Conservation (phyloP, 441 rosid genomes). For the Gossypium lobatum region DNA sequence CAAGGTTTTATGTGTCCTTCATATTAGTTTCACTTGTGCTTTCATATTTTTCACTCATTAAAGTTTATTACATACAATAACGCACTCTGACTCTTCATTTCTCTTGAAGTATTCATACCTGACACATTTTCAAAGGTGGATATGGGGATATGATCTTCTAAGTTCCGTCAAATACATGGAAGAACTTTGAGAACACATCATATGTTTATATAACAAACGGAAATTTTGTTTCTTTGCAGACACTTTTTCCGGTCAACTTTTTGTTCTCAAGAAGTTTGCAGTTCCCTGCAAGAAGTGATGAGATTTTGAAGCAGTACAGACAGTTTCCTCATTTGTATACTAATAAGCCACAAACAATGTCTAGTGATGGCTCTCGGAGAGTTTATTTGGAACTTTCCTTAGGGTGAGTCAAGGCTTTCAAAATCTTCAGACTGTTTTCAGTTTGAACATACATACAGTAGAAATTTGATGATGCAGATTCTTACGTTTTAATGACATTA, state of each 20-base stretch:
- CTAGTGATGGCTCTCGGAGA: conserved; percentile 50
- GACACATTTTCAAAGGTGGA: neutral
- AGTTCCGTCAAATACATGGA: neutral
- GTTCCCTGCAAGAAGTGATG: conserved; percentile 64
- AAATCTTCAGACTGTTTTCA: neutral
- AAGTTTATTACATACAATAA: neutral
- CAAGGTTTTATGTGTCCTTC: neutral
- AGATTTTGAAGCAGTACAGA: conserved; percentile 37
- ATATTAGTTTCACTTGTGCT: neutral
- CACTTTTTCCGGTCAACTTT: conserved; percentile 63
- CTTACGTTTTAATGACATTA: neutral
- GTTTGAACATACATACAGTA: neutral
- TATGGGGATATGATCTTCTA: neutral
- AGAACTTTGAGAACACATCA: neutral
- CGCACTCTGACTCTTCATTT: neutral
- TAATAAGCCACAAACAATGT: conserved; percentile 36
- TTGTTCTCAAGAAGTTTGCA: conserved; percentile 64
- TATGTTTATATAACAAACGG: neutral
- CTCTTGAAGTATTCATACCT: neutral
- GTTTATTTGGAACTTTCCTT: conserved; percentile 81
- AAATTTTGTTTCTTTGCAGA: conserved; percentile 35
- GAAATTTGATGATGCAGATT: neutral
- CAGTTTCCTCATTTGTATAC: conserved; percentile 54
- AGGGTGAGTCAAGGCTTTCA: conserved; percentile 54
- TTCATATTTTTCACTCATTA: neutral